phyloP scores from a whole-genome alignment of 2,329 filamentous ascomycete genomes.

The Sarocladium strictum region DNA sequence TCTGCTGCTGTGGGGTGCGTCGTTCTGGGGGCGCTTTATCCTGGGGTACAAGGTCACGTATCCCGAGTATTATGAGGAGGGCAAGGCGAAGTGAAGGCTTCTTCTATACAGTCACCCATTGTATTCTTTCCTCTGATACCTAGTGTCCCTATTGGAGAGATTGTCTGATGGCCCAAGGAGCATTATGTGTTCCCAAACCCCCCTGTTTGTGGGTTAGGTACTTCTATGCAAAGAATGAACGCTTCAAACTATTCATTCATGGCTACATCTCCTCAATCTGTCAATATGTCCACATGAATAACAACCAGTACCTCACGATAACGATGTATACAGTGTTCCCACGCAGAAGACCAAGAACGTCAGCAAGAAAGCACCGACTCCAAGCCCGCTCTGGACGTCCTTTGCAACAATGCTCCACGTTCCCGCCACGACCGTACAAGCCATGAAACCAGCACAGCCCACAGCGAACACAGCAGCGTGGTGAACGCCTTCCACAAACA shows the following conservation, averaged over 20 bases:
- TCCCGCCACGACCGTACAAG: not conserved
- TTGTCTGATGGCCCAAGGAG: too few species aligned
- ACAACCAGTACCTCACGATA: not conserved
- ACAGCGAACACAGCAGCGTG: not conserved
- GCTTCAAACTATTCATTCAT: not conserved
- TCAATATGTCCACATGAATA: not conserved
- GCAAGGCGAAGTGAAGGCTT: not conserved
- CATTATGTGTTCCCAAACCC: too few species aligned
- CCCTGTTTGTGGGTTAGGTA: too few species aligned
- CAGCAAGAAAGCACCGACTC: not conserved
- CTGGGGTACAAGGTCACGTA: constrained; percentile 1
- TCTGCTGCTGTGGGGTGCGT: not conserved
- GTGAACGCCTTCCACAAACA: not conserved
- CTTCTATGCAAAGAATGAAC: not conserved
- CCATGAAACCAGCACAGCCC: not conserved
- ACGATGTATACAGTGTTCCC: not conserved
- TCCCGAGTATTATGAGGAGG: constrained; percentile 5
- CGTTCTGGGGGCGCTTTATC: not conserved
- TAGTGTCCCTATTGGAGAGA: too few species aligned
- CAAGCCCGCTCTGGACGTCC: not conserved
- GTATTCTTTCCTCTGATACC: too few species aligned
- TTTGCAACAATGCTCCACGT: not conserved
- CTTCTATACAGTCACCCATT: not conserved
- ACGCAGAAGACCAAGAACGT: not conserved
- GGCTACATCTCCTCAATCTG: not conserved